Percentiles rank a stretch among this genome's conserved stretches.
Conservation (phyloP, 768 basidiomycete genomes). For the Holtermannia corniformis region DNA sequence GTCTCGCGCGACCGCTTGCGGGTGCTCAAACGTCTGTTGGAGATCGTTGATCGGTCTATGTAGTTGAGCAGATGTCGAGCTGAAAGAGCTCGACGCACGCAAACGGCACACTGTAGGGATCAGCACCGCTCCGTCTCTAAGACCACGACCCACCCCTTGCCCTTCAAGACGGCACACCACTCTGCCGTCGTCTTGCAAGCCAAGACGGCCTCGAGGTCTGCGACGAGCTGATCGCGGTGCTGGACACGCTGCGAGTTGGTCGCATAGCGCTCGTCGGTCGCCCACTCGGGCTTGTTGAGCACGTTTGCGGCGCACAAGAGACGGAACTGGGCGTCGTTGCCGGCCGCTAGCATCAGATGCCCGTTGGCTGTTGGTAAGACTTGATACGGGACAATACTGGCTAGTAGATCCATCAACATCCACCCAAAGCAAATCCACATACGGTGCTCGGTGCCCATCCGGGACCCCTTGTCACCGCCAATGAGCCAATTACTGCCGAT, state of each 20-base stretch:
- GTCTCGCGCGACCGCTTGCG: conserved; percentile 66
- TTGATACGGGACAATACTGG: conserved; percentile 88
- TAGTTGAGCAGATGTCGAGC: conserved; percentile 49
- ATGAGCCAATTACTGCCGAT: conserved; percentile 91
- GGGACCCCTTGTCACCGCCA: conserved; percentile 65
- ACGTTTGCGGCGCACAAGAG: conserved; percentile 52
- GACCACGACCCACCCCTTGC: conserved; percentile 56
- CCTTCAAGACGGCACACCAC: conserved; percentile 68
- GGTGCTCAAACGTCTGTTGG: conserved; percentile 77
- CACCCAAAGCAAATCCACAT: neutral
- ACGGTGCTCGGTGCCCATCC: conserved; percentile 83
- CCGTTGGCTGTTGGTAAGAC: conserved; percentile 80
- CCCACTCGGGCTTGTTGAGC: conserved; percentile 54
- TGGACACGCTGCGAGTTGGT: conserved; percentile 68
- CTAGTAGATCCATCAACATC: neutral
- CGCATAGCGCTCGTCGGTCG: conserved; percentile 54
- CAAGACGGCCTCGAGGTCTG: conserved; percentile 57
- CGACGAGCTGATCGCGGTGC: conserved; percentile 61
- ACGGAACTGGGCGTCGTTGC: conserved; percentile 76
- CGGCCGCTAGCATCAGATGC: conserved; percentile 87
- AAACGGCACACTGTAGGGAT: conserved; percentile 12
- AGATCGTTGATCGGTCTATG: conserved; percentile 77
- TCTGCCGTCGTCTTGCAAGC: conserved; percentile 53
- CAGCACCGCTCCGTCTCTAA: conserved; percentile 3
- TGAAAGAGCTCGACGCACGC: conserved; percentile 6